Evolutionary conservation across 192 early-diverging fungal species (phyloP).

Genomic region (Podila verticillata): DNA sequence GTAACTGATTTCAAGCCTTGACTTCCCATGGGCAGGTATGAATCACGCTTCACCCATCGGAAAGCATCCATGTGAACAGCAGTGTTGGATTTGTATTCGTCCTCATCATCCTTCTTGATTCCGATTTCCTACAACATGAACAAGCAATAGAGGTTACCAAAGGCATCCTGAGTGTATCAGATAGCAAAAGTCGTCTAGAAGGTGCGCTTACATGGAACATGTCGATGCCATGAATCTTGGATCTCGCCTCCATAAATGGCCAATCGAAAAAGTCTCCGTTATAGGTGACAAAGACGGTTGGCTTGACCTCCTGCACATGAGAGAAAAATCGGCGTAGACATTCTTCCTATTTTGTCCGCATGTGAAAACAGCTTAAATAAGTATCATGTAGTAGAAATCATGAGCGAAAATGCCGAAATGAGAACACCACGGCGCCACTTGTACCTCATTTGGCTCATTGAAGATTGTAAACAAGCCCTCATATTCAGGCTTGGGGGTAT

Average conservation of each 20-base stretch:
- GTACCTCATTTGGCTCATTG: slow-evolving; percentile 91
- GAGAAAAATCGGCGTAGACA: slow-evolving; percentile 90
- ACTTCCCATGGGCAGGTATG: slow-evolving; percentile 95
- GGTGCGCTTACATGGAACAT: slow-evolving; percentile 74
- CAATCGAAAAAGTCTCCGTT: slow-evolving; percentile 99
- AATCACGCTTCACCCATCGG: slow-evolving; percentile 98
- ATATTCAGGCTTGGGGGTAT: slow-evolving; percentile 96
- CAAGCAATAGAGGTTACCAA: background rate
- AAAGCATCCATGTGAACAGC: slow-evolving; percentile 97
- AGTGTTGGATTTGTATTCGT: slow-evolving; percentile 88
- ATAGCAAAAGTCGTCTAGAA: background rate
- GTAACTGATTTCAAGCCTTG: slow-evolving; percentile 98
- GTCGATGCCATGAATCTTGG: slow-evolving; percentile 82
- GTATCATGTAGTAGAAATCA: too few species aligned
- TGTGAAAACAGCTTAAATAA: background rate
- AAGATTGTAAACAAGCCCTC: slow-evolving; percentile 96
- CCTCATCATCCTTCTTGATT: slow-evolving; percentile 74
- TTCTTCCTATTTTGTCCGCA: slow-evolving; percentile 54
- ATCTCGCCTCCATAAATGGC: slow-evolving; percentile 93
- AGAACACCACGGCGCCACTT: background rate
- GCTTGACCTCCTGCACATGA: slow-evolving; percentile 84
- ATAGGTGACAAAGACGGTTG: slow-evolving; percentile 94
- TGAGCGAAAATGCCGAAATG: background rate
- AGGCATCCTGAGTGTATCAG: background rate
- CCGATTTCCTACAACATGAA: slow-evolving; percentile 78